Conservation (phyloP, 768 basidiomycete genomes). For the Leccinum arenicola region DNA sequence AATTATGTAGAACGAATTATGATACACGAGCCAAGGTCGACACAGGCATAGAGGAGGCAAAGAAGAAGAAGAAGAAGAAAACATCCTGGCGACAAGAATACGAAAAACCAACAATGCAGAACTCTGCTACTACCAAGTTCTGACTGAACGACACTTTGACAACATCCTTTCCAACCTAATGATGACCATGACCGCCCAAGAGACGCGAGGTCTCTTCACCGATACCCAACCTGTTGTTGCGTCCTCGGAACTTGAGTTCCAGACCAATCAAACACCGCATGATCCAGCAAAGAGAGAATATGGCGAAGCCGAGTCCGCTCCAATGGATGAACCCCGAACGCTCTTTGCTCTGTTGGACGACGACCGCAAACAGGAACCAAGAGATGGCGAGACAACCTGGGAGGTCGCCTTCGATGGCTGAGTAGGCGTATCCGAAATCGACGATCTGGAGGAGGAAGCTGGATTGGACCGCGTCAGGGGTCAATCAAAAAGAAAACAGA, state of each 20-base stretch:
- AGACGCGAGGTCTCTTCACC: slow-evolving; percentile 33
- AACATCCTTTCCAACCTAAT: neutral
- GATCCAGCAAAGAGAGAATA: slow-evolving; percentile 63
- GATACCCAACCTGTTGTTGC: slow-evolving; percentile 31
- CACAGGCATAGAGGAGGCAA: slow-evolving; percentile 1
- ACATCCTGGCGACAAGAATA: neutral
- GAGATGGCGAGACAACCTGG: slow-evolving; percentile 67
- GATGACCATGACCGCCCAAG: slow-evolving; percentile 24
- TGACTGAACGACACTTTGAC: neutral
- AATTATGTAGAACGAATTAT: slow-evolving; percentile 18
- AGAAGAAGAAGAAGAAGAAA: neutral
- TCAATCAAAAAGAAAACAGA: neutral
- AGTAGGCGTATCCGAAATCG: slow-evolving; percentile 64
- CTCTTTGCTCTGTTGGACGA: slow-evolving; percentile 44
- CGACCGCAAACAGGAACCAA: slow-evolving; percentile 66
- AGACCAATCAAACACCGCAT: slow-evolving; percentile 50
- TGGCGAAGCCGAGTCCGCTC: slow-evolving; percentile 60
- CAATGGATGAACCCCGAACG: slow-evolving; percentile 60
- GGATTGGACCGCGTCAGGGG: too few species aligned
- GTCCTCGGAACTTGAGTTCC: slow-evolving; percentile 33
- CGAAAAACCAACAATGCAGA: slow-evolving; percentile 2
- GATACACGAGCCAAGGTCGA: slow-evolving; percentile 6
- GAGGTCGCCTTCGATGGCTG: slow-evolving; percentile 60
- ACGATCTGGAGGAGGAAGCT: slow-evolving; percentile 57
- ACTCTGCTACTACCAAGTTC: neutral